Conservation (phyloP, 352 stramenopile genomes). For the Phytophthora capsici region DNA sequence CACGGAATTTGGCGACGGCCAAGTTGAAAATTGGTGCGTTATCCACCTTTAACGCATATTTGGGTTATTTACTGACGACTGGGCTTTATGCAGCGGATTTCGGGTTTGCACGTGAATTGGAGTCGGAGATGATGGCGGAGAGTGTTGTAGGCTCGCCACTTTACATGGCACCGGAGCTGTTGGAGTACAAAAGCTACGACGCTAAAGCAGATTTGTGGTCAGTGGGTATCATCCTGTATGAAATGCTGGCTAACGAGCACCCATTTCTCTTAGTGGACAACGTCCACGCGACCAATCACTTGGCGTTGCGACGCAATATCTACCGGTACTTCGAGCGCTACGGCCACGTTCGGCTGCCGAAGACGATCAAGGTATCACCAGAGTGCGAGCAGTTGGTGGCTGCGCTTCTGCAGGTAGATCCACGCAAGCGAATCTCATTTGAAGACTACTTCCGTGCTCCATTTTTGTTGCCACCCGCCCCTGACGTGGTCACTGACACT, state of each 20-base stretch:
- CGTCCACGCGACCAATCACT: constrained; percentile 78
- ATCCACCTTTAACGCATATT: neutral
- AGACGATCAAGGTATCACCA: constrained; percentile 57
- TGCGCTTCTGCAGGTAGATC: constrained; percentile 65
- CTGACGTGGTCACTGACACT: constrained; percentile 27
- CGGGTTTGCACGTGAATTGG: constrained; percentile 72
- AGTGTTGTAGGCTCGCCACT: constrained; percentile 82
- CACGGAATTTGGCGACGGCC: constrained; percentile 61
- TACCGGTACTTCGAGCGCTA: constrained; percentile 77
- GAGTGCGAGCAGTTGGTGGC: constrained; percentile 73
- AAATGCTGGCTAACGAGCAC: constrained; percentile 86
- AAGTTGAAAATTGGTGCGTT: constrained; percentile 81
- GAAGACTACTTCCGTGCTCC: constrained; percentile 77
- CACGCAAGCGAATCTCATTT: constrained; percentile 74
- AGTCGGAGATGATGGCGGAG: constrained; percentile 77
- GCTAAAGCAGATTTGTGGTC: constrained; percentile 85
- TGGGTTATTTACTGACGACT: constrained; percentile 37
- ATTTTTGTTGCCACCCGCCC: constrained; percentile 68
- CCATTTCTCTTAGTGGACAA: constrained; percentile 82
- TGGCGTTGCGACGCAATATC: constrained; percentile 79
- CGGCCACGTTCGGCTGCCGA: constrained; percentile 55
- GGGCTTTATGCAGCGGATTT: constrained; percentile 58
- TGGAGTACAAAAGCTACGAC: constrained; percentile 89
- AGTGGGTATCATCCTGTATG: constrained; percentile 83
- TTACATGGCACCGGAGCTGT: constrained; percentile 81